Base-by-base conservation (phyloP, 2,329 filamentous ascomycete species). In the Penicillium brasilianum region DNA sequence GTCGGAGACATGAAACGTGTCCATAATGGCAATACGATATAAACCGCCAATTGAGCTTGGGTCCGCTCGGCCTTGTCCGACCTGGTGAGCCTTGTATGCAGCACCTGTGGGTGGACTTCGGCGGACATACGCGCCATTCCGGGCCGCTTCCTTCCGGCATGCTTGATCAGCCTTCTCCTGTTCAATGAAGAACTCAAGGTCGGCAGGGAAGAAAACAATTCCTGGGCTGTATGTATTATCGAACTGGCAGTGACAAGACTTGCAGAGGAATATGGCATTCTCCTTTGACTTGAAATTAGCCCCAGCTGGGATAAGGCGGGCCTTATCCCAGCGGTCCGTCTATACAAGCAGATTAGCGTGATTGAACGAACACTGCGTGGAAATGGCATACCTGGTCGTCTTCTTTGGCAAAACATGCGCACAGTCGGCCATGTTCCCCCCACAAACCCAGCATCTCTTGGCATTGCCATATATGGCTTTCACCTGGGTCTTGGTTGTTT, bases 181-280 rank as follows among this genome's bases (percentile, higher is more conserved):
- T 49, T 49, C 22, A 28, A 49, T 49, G 44, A 49, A 49, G 44
- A 49, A 49, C 28, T 49, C 44, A 10, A 49, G 16, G 44, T 49
- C 22, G 16, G 44, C 22, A 49, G 44, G 44, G 22, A 30, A 49
- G 44, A 49, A 49, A 22, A 49, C 43, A 22, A 46, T 18, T 46
- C 43, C 43, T 22, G 43, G 43, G 22, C 22, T 18, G 18, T 18
- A 46, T 16, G 43, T 11, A 46, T 46, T 18, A 18, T 46, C 43
- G n/a, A 46, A 46, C 18, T 22, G 43, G 18, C 22, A 46, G 43
- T 46, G 43, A 46, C 43, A 46, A 7, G 3, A 3, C 22, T 22
- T 46, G 43, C 43, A 46, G 22, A 46, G 43, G 18, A 22, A 46
- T 11, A 46, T 46, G n/a, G 43, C 43, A 46, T 46, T 46, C 18